Percentiles rank a stretch among this genome's conserved stretches.
These are phyloP conservation scores for Claviceps sp. DNA, from an alignment of 2,329 filamentous ascomycete genomes.

Conservation along the genomic window DNA sequence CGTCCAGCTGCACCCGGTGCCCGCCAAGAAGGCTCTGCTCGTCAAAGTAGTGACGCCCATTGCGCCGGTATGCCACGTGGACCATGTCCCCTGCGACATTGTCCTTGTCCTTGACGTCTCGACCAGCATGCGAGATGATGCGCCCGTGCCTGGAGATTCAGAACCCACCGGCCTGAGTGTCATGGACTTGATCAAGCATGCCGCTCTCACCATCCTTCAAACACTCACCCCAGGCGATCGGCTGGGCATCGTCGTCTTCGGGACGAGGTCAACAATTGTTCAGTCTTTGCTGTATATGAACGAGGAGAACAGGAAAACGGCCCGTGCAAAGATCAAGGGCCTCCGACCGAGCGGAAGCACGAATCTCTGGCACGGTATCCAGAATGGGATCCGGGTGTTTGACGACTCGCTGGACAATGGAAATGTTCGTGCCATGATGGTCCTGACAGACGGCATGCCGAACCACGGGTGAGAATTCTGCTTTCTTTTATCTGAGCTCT, in stretches of 20 bases:
- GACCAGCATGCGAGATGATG: conserved; percentile 36
- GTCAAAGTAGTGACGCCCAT: neutral
- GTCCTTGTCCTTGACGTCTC: conserved; percentile 51
- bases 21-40: neutral
- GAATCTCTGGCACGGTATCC: conserved; percentile 46
- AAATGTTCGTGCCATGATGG: conserved; percentile 36
- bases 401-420: conserved; percentile 14
- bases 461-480: conserved; percentile 24
- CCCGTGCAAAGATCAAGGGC: conserved; percentile 25
- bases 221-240: conserved; percentile 41
- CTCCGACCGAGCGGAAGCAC: conserved; percentile 29
- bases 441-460: conserved; percentile 41
- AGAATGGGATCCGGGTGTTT: conserved; percentile 36
- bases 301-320: neutral
- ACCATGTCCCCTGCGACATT: conserved; percentile 42
- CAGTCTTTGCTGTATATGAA: neutral
- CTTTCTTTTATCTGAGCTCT: neutral
- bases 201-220: conserved; percentile 42
- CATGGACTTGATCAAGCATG: conserved; percentile 47
- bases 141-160: conserved; percentile 32
- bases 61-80: conserved; percentile 5
- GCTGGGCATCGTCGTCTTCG: neutral
- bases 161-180: conserved; percentile 39
- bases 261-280: neutral
- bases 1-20: neutral